Evolutionary conservation across 164 flowering plant species (phyloP).

Genomic region (Dillenia turbinata): DNA sequence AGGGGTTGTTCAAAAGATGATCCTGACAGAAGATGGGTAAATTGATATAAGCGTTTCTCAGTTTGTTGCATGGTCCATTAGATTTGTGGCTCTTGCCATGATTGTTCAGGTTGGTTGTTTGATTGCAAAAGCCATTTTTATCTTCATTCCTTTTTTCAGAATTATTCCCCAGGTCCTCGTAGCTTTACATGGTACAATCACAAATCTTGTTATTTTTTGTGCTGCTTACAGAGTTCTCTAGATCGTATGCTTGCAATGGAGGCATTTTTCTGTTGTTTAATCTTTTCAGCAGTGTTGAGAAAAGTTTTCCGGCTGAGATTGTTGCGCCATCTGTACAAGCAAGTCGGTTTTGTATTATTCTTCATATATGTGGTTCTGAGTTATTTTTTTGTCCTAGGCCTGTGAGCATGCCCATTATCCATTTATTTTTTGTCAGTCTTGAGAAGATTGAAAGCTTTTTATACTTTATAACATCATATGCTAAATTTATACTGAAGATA

Average conservation of each 20-base stretch:
- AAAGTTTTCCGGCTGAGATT: conserved; percentile 26
- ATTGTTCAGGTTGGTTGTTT: conserved; percentile 52
- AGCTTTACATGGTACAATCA: background rate
- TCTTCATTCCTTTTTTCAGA: too few relatives aligned
- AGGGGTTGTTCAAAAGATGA: conserved; percentile 65
- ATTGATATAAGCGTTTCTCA: conserved; percentile 55
- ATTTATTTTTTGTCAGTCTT: too few relatives aligned
- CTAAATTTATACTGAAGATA: too few relatives aligned
- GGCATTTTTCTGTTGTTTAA: conserved; percentile 53
- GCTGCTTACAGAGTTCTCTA: conserved; percentile 52
- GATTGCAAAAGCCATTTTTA: too few relatives aligned
- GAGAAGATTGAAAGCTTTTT: too few relatives aligned
- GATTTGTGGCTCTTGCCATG: conserved; percentile 56
- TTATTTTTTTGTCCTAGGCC: too few relatives aligned
- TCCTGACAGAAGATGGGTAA: conserved; percentile 75
- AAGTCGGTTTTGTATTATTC: conserved; percentile 9
- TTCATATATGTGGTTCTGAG: too few relatives aligned
- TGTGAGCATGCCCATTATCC: too few relatives aligned
- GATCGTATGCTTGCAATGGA: conserved; percentile 65
- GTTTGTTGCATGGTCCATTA: conserved; percentile 76
- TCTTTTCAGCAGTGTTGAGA: conserved; percentile 39
- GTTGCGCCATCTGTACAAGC: conserved; percentile 41
- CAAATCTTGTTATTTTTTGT: background rate
- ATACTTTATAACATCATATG: too few relatives aligned
- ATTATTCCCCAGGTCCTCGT: too few relatives aligned